Evolutionary conservation across 2,329 filamentous ascomycete species (phyloP), one percentile per base, ranked within the genome.

Genomic region (Monosporascus sp.): DNA sequence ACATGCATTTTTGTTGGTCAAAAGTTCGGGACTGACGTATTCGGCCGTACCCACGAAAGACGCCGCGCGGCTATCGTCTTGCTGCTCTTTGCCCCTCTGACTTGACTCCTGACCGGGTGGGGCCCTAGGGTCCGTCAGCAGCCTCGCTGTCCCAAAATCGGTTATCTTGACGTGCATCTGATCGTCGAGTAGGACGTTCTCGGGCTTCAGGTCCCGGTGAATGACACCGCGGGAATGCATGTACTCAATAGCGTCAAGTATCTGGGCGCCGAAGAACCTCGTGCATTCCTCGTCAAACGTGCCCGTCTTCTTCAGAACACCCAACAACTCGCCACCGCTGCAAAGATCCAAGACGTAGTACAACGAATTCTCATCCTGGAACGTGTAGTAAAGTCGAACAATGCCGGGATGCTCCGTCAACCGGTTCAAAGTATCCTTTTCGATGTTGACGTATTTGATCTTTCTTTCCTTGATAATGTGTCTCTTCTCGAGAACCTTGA

Each of bases 401-500:
- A 99, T 93, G 20, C 94, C 94, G 7, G 94, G 94, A 66, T 99
- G 94, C 59, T 99, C 93, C 3, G 93, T 97, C 54, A 99, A 77
- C 58, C 94, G 86, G 68, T 99, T 99, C 52, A 99, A 78, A 0
- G 94, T 97, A 72, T 99, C 93, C 75, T 97, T 97, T 72, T 99
- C 94, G 64, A 99, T 99, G 72, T 97, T 99, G 72, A 99, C 94
- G 67, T 99, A 99, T 78, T 99, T 99, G 66, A 99, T 96, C 79
- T 99, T 99, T 73, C 96, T 97, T 74, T 99, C 94, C 73, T 97
- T 99, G 78, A 99, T 99, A 67, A 99, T 99, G 71, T 99, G 94
- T 65, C 91, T 85, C 74, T 99, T 99, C 73, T 99, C 94, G 47
- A 99, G 82, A 17, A 99, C 93, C 71, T 99, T 99, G 74, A 99